Conservation (phyloP, 345 rosid species). For the Brassica carinata region DNA sequence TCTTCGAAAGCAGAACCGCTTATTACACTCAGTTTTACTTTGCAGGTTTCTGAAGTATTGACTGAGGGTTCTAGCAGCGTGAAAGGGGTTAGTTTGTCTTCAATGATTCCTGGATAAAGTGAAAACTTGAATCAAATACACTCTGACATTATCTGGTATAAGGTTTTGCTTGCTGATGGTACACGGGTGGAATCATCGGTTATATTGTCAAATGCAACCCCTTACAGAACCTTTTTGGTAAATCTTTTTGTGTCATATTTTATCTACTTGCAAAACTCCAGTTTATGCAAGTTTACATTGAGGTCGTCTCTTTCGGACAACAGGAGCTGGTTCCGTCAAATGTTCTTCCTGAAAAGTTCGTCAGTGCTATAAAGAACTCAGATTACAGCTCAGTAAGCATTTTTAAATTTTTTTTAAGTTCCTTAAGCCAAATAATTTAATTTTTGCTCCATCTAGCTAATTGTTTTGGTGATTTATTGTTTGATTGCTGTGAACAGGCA, state of each 20-base stretch:
- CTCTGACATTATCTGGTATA: slow-evolving; percentile 14
- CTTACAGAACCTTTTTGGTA: slow-evolving; percentile 85
- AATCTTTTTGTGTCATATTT: slow-evolving; percentile 20
- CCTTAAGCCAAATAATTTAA: slow-evolving; percentile 4
- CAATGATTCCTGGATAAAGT: slow-evolving; percentile 13
- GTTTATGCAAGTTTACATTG: not conserved
- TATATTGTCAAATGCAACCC: slow-evolving; percentile 87
- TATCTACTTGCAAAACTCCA: not conserved
- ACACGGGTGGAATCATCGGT: slow-evolving; percentile 60
- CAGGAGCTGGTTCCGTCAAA: slow-evolving; percentile 77
- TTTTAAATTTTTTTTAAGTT: not conserved
- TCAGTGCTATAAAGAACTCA: slow-evolving; percentile 55
- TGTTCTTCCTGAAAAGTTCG: slow-evolving; percentile 69
- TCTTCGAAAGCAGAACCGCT: not conserved
- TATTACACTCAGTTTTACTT: not conserved
- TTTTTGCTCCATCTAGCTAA: slow-evolving; percentile 4
- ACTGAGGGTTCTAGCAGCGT: slow-evolving; percentile 53
- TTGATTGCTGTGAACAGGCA: slow-evolving; percentile 50
- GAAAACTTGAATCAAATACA: slow-evolving; percentile 34
- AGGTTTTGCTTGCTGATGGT: slow-evolving; percentile 86
- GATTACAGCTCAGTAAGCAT: slow-evolving; percentile 81
- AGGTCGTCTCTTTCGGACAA: not conserved
- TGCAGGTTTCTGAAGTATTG: slow-evolving; percentile 60
- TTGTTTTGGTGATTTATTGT: not conserved
- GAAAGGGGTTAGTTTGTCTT: slow-evolving; percentile 59